phyloP scores from a whole-genome alignment of 2,329 filamentous ascomycete genomes.

The Nectriaceae sp. region DNA sequence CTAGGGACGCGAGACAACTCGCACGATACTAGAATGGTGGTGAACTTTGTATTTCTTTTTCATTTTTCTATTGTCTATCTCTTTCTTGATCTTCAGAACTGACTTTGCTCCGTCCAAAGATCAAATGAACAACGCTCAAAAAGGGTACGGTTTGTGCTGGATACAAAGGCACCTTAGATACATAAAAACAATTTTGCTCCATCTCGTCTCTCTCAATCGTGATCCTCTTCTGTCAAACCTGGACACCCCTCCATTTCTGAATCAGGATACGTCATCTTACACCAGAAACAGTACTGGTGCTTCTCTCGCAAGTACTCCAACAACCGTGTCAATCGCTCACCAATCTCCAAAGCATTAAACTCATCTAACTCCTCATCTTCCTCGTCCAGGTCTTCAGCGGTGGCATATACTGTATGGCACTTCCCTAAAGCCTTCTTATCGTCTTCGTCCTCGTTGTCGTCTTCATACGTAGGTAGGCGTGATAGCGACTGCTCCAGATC shows the following conservation, averaged over 20 bases:
- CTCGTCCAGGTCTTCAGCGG: slow-evolving; percentile 72
- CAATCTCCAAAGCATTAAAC: slow-evolving; percentile 70
- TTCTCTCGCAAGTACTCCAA: slow-evolving; percentile 70
- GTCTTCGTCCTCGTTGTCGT: slow-evolving; percentile 70
- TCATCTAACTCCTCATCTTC: slow-evolving; percentile 79
- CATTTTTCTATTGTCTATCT: too few relatives aligned
- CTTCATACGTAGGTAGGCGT: slow-evolving; percentile 66
- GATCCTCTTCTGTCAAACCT: slow-evolving; percentile 82
- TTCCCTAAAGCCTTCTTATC: slow-evolving; percentile 70
- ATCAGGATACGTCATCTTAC: slow-evolving; percentile 80
- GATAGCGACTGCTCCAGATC: slow-evolving; percentile 67
- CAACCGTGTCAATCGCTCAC: slow-evolving; percentile 66
- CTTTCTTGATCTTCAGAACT: too few relatives aligned
- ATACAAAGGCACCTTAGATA: background rate
- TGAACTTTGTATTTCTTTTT: too few relatives aligned
- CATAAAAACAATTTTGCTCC: background rate
- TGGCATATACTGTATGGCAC: slow-evolving; percentile 53
- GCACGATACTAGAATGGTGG: too few relatives aligned
- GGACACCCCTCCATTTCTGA: slow-evolving; percentile 83
- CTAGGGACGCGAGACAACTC: too few relatives aligned
- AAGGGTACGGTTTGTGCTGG: too few relatives aligned
- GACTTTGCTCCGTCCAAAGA: too few relatives aligned
- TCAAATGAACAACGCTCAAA: too few relatives aligned
- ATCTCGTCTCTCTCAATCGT: slow-evolving; percentile 45
- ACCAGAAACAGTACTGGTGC: slow-evolving; percentile 93